Conservation (phyloP, 148 eudicot genomes). For the Rhododendron ovatum region DNA sequence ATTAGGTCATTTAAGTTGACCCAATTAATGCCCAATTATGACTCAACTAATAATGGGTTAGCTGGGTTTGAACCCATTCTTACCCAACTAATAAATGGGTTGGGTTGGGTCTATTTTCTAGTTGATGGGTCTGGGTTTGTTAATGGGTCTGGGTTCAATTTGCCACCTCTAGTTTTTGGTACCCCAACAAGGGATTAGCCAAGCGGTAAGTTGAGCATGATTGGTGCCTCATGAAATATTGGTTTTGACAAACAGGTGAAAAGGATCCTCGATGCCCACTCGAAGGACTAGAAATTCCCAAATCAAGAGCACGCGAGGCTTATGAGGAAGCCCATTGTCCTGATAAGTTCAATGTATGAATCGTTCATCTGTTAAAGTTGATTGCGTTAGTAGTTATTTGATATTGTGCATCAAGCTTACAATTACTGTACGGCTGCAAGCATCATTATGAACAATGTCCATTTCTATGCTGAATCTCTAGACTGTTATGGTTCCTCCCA, state of each 20-base stretch:
- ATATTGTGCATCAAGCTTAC: neutral
- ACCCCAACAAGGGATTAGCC: neutral
- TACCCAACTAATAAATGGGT: too few relatives aligned
- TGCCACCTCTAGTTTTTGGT: too few relatives aligned
- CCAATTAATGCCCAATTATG: too few relatives aligned
- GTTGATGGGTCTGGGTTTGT: too few relatives aligned
- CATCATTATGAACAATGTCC: neutral
- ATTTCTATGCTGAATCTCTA: neutral
- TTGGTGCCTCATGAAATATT: neutral
- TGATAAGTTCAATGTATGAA: constrained; percentile 62
- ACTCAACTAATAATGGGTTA: too few relatives aligned
- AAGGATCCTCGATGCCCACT: constrained; percentile 86
- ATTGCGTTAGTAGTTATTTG: neutral
- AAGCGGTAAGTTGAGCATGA: neutral
- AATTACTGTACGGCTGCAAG: neutral
- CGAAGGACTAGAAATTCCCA: constrained; percentile 60
- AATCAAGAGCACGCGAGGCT: constrained; percentile 35
- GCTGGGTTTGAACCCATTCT: too few relatives aligned
- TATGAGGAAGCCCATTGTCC: constrained; percentile 44
- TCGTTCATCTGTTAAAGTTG: neutral
- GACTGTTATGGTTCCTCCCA: neutral
- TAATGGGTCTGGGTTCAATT: too few relatives aligned
- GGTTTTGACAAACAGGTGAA: constrained; percentile 43
- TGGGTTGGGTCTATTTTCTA: too few relatives aligned
- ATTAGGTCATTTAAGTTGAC: too few relatives aligned